phyloP scores from a whole-genome alignment of 371 early-diverging fungal species.

The Apophysomyces variabilis region DNA sequence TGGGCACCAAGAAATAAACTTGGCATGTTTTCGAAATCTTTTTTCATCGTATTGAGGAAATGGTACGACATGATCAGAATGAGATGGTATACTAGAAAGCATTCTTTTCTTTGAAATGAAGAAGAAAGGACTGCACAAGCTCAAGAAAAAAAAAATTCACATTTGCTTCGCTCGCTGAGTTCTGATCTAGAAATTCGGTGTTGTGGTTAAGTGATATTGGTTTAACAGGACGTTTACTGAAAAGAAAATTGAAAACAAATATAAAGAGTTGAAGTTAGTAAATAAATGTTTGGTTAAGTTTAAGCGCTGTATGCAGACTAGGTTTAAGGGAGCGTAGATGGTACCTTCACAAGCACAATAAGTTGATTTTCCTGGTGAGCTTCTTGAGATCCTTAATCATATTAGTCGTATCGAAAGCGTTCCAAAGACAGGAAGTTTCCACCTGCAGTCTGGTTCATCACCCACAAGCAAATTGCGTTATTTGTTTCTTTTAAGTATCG shows the following conservation, averaged over 20 bases:
- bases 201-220: no score
- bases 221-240: no score
- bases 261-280: no score
- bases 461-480: background rate
- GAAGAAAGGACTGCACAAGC: background rate
- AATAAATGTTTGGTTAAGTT: no score
- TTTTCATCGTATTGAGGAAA: conserved; percentile 9
- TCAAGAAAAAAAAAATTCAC: no score
- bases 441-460: background rate
- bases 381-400: background rate
- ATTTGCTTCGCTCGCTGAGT: no score
- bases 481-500: background rate
- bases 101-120: background rate
- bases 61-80: background rate
- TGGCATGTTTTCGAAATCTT: conserved; percentile 3
- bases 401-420: background rate
- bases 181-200: no score
- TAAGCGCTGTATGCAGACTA: no score
- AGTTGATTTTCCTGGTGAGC: background rate
- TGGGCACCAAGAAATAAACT: conserved; percentile 3
- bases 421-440: background rate
- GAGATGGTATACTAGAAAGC: background rate
- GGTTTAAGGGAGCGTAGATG: background rate
- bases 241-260: no score
- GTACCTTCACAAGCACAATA: conserved; percentile 1